These are phyloP conservation scores for Leccinum variicolor DNA, from an alignment of 768 basidiomycete genomes.

Conservation along the genomic window DNA sequence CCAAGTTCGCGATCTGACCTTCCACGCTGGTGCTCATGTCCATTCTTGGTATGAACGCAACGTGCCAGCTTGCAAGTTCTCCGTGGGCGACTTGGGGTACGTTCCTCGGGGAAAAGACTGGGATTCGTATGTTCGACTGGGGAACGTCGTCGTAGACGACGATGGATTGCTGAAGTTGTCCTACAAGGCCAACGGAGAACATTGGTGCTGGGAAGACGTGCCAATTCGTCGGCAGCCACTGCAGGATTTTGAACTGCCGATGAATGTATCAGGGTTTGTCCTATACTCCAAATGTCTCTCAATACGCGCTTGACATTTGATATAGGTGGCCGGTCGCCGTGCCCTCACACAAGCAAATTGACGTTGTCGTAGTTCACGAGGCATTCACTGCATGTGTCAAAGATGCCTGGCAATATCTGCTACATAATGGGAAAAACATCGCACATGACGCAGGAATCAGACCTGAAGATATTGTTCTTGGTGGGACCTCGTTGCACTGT, in stretches of 20 bases:
- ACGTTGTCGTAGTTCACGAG: conserved; percentile 39
- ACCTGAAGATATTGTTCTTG: conserved; percentile 41
- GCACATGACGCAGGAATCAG: conserved; percentile 32
- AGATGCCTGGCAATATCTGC: conserved; percentile 39
- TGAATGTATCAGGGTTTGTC: conserved; percentile 32
- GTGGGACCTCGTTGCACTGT: conserved; percentile 22
- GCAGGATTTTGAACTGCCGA: conserved; percentile 33
- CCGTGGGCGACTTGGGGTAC: conserved; percentile 46
- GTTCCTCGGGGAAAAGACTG: conserved; percentile 36
- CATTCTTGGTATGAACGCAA: conserved; percentile 40
- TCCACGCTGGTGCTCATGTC: conserved; percentile 34
- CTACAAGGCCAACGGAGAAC: conserved; percentile 25
- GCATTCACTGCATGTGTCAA: conserved; percentile 22
- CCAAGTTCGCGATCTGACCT: conserved; percentile 36
- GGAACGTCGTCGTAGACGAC: conserved; percentile 37
- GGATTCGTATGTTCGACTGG: conserved; percentile 35
- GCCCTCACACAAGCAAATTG: conserved; percentile 34
- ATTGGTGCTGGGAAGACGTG: conserved; percentile 39
- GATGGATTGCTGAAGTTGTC: conserved; percentile 21
- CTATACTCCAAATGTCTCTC: neutral
- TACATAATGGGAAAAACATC: conserved; percentile 31
- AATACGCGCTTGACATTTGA: neutral
- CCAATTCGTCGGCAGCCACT: conserved; percentile 30
- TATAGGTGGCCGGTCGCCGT: conserved; percentile 45
- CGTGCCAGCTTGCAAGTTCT: conserved; percentile 39